These are phyloP conservation scores for Suillus sp. DNA, from an alignment of 768 basidiomycete species.

Conservation along the genomic window DNA sequence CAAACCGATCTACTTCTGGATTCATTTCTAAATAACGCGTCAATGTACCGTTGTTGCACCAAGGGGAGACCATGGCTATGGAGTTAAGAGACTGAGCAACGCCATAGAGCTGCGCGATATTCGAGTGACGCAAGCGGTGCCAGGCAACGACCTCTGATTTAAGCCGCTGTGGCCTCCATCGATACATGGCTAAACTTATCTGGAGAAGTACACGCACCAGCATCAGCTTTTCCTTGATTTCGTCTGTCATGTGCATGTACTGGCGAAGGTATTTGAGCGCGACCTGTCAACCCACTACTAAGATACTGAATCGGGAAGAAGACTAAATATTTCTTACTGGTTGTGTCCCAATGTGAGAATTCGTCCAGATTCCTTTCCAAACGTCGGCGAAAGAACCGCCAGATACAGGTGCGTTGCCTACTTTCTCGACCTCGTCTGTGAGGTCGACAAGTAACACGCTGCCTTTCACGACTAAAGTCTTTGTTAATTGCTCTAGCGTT, in stretches of 20 bases:
- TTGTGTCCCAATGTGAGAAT: constrained; percentile 39
- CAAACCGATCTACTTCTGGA: constrained; percentile 44
- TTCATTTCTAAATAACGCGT: constrained; percentile 48
- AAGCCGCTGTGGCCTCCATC: constrained; percentile 43
- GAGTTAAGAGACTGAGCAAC: constrained; percentile 51
- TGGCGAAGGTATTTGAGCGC: constrained; percentile 58
- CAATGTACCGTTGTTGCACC: constrained; percentile 63
- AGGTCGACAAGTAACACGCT: constrained; percentile 52
- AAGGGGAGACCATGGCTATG: constrained; percentile 66
- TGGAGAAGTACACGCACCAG: constrained; percentile 37
- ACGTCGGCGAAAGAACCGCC: constrained; percentile 64
- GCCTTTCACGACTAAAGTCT: constrained; percentile 54
- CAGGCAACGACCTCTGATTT: constrained; percentile 59
- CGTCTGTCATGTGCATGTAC: constrained; percentile 48
- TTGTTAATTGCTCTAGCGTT: constrained; percentile 54
- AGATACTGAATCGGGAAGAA: background rate
- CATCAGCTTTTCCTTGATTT: constrained; percentile 53
- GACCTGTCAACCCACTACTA: constrained; percentile 38
- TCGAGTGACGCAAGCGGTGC: constrained; percentile 57
- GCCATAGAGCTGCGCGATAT: constrained; percentile 57
- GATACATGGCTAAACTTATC: background rate
- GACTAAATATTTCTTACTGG: constrained; percentile 18
- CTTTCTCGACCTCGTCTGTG: constrained; percentile 53
- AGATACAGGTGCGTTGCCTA: constrained; percentile 50
- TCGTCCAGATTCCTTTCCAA: constrained; percentile 60